Percentiles rank a stretch among this genome's conserved stretches.
Evolutionary conservation across 495 filamentous ascomycete species (phyloP).

Genomic region (Aspergillus nanangensis): DNA sequence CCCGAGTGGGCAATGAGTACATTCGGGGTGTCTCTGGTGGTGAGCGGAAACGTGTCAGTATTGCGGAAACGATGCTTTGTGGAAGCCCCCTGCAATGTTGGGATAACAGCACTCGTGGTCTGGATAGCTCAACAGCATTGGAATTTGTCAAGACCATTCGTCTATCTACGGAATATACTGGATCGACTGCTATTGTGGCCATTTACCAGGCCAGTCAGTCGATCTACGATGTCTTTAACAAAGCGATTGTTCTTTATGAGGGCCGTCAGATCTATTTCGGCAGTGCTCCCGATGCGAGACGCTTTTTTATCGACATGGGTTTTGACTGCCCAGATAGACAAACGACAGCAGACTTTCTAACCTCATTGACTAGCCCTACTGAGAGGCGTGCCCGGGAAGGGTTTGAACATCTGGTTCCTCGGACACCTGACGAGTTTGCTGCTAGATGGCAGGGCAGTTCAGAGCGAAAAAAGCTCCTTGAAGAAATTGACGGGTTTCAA

Average conservation of each 20-base stretch:
- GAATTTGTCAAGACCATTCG: constrained; percentile 71
- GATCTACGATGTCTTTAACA: constrained; percentile 76
- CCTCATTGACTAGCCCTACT: constrained; percentile 67
- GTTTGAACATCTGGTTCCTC: constrained; percentile 61
- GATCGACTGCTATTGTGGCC: constrained; percentile 66
- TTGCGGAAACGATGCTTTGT: constrained; percentile 65
- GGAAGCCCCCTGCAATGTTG: constrained; percentile 71
- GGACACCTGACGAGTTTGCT: constrained; percentile 75
- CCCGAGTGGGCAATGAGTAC: constrained; percentile 74
- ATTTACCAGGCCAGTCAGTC: constrained; percentile 80
- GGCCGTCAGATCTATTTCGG: constrained; percentile 84
- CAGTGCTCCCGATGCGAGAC: constrained; percentile 52
- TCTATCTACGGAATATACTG: constrained; percentile 59
- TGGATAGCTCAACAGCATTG: constrained; percentile 78
- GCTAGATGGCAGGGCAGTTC: constrained; percentile 67
- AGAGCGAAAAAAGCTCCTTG: constrained; percentile 60
- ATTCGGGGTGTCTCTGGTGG: constrained; percentile 77
- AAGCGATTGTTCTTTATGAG: constrained; percentile 73
- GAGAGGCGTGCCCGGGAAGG: constrained; percentile 62
- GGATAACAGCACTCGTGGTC: constrained; percentile 73
- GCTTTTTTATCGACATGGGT: constrained; percentile 70
- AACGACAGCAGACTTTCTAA: constrained; percentile 77
- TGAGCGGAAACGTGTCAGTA: constrained; percentile 79
- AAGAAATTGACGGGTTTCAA: constrained; percentile 70
- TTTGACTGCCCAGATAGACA: constrained; percentile 69